These are phyloP conservation scores for Capronia epimyces DNA, from an alignment of 2,329 filamentous ascomycete genomes.

Conservation along the genomic window DNA sequence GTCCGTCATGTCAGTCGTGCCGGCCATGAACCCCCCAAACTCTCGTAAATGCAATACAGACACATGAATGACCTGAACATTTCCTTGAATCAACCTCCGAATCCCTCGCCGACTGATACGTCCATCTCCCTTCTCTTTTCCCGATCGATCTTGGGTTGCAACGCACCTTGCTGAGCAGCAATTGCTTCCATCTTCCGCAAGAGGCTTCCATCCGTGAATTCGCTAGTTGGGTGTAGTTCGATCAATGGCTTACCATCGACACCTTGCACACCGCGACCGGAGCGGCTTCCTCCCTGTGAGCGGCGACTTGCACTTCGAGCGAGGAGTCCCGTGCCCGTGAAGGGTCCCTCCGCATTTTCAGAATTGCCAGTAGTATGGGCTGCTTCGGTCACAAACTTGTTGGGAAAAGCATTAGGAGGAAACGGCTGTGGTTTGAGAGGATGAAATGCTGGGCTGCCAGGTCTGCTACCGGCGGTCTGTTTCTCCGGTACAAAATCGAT, in stretches of 20 bases:
- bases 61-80: background rate
- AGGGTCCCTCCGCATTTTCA: constrained; percentile 13
- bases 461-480: constrained; percentile 5
- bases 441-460: background rate
- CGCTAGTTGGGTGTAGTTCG: constrained; percentile 39
- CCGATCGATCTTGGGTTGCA: constrained; percentile 22
- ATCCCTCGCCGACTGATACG: constrained; percentile 15
- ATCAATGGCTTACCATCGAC: constrained; percentile 37
- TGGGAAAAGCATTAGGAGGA: constrained; percentile 16
- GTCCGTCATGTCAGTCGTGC: background rate
- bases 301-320: constrained; percentile 22
- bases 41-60: too few relatives aligned
- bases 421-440: background rate
- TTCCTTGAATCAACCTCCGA: background rate
- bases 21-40: background rate
- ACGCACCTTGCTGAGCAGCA: constrained; percentile 9
- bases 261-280: constrained; percentile 16
- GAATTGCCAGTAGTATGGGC: background rate
- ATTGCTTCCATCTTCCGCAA: constrained; percentile 35
- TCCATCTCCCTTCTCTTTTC: constrained; percentile 20
- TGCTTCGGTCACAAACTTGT: constrained; percentile 9
- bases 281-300: constrained; percentile 15
- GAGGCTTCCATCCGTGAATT: constrained; percentile 44
- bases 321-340: constrained; percentile 26
- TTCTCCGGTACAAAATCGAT: constrained; percentile 14